Conservation (phyloP, 1,139 yeast species). For the Geotrichum phurueaensis region DNA sequence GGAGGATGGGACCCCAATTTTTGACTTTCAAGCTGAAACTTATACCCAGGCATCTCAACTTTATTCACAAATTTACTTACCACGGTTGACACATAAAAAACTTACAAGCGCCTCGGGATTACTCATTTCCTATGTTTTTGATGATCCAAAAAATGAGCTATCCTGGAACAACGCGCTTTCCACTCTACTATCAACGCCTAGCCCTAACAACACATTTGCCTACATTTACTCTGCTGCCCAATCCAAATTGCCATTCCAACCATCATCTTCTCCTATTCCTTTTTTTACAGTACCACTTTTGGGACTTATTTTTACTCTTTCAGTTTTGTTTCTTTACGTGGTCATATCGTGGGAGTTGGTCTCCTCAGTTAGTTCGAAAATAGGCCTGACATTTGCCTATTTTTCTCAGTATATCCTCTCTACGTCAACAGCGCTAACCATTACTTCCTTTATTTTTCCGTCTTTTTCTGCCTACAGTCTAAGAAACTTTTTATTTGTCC, state of each 20-base stretch:
- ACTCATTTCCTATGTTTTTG: slow-evolving; percentile 22
- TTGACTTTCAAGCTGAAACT: neutral
- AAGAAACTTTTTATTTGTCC: slow-evolving; percentile 33
- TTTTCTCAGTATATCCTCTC: slow-evolving; percentile 47
- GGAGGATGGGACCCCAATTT: neutral
- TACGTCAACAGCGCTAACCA: slow-evolving; percentile 46
- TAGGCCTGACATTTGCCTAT: slow-evolving; percentile 61
- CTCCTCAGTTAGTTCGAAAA: slow-evolving; percentile 51
- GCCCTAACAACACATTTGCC: neutral
- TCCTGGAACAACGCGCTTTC: slow-evolving; percentile 11
- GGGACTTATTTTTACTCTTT: slow-evolving; percentile 26
- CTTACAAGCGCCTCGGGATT: slow-evolving; percentile 20
- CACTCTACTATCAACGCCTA: neutral
- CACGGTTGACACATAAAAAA: slow-evolving; percentile 7
- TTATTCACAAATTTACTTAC: slow-evolving; percentile 5
- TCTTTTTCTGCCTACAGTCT: slow-evolving; percentile 24
- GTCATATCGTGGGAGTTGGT: slow-evolving; percentile 48
- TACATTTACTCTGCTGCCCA: neutral
- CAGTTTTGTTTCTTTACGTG: slow-evolving; percentile 34
- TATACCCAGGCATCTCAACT: neutral
- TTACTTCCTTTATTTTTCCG: slow-evolving; percentile 39
- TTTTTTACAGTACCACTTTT: neutral
- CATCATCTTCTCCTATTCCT: neutral
- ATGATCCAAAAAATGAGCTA: slow-evolving; percentile 9
- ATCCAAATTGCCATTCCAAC: neutral